Evolutionary conservation across 83 land plant species (phyloP).

Genomic region (Picea abies): DNA sequence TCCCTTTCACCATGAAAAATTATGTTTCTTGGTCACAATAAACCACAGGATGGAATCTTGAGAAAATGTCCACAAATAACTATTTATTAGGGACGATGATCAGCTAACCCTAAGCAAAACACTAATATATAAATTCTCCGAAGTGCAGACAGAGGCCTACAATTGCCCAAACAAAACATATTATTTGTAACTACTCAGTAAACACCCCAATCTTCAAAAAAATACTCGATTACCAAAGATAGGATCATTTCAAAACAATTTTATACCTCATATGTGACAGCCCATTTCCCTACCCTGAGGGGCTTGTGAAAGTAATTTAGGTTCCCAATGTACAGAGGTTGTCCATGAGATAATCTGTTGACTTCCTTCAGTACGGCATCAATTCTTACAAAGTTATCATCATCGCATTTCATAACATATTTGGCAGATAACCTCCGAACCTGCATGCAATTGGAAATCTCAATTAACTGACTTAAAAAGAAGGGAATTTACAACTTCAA

Average conservation of each 20-base stretch:
- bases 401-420: constrained; percentile 89
- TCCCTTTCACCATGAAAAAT: neutral
- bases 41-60: neutral
- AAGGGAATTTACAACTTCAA: neutral
- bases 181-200: neutral
- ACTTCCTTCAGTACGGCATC: constrained; percentile 60
- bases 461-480: neutral
- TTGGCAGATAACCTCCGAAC: constrained; percentile 51
- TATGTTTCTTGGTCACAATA: neutral
- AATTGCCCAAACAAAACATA: neutral
- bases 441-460: constrained; percentile 28
- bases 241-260: neutral
- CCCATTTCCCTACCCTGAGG: constrained; percentile 93
- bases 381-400: constrained; percentile 79
- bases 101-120: neutral
- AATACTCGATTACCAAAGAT: neutral
- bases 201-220: neutral
- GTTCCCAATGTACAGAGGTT: constrained; percentile 80
- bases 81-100: too few relatives aligned
- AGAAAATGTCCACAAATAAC: neutral
- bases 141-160: neutral
- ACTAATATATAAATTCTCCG: neutral
- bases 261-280: constrained; percentile 90
- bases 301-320: constrained; percentile 87
- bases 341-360: constrained; percentile 24